phyloP scores from a whole-genome alignment of 306 rosid species.

The Erythrophleum fordii region DNA sequence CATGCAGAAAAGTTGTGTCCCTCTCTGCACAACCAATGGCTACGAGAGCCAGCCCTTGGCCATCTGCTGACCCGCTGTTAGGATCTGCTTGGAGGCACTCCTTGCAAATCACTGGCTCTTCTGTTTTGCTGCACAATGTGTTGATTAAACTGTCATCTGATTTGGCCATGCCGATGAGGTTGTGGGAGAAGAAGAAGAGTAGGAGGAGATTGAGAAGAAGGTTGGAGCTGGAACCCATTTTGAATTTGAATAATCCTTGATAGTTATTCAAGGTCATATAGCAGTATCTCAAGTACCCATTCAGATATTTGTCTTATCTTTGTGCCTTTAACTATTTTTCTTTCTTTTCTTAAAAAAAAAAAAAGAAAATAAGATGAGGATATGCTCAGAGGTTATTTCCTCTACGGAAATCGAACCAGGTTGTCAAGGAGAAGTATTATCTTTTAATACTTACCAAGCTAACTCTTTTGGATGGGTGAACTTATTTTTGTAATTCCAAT shows the following conservation, averaged over 20 bases:
- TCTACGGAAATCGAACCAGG: no score
- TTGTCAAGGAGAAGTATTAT: no score
- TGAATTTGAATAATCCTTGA: not conserved
- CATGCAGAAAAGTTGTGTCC: not conserved
- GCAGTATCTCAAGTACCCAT: not conserved
- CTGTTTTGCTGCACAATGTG: slow-evolving; percentile 12
- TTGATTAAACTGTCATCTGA: not conserved
- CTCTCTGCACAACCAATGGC: slow-evolving; percentile 7
- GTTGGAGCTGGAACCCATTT: slow-evolving; percentile 6
- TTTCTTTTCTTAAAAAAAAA: no score
- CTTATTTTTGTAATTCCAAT: no score
- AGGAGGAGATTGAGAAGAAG: not conserved
- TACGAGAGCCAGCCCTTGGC: not conserved
- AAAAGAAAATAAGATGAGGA: no score
- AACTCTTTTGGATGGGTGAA: no score
- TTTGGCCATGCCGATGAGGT: not conserved
- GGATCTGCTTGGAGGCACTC: slow-evolving; percentile 11
- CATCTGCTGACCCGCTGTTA: not conserved
- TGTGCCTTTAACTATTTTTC: not conserved
- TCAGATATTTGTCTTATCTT: not conserved
- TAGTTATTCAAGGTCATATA: not conserved
- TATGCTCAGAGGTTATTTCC: no score
- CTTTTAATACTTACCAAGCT: no score
- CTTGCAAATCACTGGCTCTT: not conserved
- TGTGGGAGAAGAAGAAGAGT: not conserved